phyloP scores from a whole-genome alignment of 495 filamentous ascomycete genomes.

The Penicillium ucsense region DNA sequence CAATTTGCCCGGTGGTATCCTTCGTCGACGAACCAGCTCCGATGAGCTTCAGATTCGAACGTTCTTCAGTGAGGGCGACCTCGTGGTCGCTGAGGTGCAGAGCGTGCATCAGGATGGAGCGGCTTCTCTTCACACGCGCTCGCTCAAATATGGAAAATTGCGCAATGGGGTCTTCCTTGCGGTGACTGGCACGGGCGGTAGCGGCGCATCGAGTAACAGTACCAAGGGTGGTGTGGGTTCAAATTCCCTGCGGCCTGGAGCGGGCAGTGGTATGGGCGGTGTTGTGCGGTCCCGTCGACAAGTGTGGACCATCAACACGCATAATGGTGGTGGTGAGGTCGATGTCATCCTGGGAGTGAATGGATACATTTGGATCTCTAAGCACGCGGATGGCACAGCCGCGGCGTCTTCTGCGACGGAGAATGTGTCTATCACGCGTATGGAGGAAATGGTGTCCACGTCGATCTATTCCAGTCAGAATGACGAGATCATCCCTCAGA shows the following conservation, averaged over 20 bases:
- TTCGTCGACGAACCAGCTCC: conserved; percentile 80
- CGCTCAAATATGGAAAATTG: conserved; percentile 87
- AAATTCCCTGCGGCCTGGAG: conserved; percentile 12
- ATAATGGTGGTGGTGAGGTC: conserved; percentile 62
- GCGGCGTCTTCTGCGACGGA: conserved; percentile 37
- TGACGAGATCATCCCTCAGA: conserved; percentile 62
- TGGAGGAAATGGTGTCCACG: conserved; percentile 69
- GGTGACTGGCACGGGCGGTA: conserved; percentile 70
- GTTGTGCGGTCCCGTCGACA: conserved; percentile 74
- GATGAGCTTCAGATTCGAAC: conserved; percentile 92
- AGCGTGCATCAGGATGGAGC: conserved; percentile 68
- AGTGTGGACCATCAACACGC: conserved; percentile 68
- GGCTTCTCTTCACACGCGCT: conserved; percentile 80
- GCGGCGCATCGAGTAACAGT: conserved; percentile 35
- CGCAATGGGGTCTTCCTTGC: conserved; percentile 82
- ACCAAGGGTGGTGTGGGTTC: conserved; percentile 23
- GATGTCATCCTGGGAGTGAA: conserved; percentile 91
- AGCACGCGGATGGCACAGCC: conserved; percentile 51
- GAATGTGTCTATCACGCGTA: conserved; percentile 57
- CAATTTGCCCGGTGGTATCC: conserved; percentile 88
- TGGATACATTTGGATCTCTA: conserved; percentile 89
- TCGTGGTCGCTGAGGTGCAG: conserved; percentile 88
- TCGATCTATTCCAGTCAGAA: conserved; percentile 89
- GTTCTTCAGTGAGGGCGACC: conserved; percentile 85
- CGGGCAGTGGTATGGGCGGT: conserved; percentile 38